A percentile compares a stretch with the other conserved stretches of the same genome.
Evolutionary conservation across 2,329 filamentous ascomycete genomes (phyloP).

Genomic region (Trichoderma sp.): DNA sequence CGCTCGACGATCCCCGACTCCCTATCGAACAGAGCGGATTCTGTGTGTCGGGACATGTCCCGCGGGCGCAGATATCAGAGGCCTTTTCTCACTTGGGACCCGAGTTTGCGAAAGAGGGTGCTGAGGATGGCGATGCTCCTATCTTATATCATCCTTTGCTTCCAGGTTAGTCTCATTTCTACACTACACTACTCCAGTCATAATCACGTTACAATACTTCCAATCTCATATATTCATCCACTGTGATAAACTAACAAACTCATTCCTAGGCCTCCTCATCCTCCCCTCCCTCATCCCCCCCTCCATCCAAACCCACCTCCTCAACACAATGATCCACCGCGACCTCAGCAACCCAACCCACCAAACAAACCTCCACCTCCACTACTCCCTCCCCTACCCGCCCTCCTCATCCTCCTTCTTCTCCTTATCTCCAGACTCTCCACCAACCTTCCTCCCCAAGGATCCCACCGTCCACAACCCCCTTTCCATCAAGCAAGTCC

Average conservation of each 20-base stretch:
- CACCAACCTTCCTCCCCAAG: slow-evolving; percentile 63
- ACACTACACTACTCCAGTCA: not conserved
- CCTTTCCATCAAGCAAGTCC: slow-evolving; percentile 64
- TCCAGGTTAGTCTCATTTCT: slow-evolving; percentile 55
- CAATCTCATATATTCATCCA: no score
- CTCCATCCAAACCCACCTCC: slow-evolving; percentile 63
- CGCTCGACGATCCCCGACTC: slow-evolving; percentile 54
- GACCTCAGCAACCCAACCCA: slow-evolving; percentile 73
- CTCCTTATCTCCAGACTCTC: slow-evolving; percentile 46
- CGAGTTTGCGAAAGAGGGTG: slow-evolving; percentile 32
- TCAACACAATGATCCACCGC: slow-evolving; percentile 72
- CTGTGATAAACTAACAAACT: not conserved
- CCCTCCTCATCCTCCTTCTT: slow-evolving; percentile 57
- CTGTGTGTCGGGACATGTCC: slow-evolving; percentile 43
- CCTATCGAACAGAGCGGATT: slow-evolving; percentile 45
- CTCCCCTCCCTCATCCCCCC: slow-evolving; percentile 72
- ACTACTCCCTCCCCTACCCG: slow-evolving; percentile 68
- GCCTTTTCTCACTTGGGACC: slow-evolving; percentile 45
- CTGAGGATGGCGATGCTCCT: slow-evolving; percentile 37
- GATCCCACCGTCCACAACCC: slow-evolving; percentile 73
- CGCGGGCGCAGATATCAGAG: slow-evolving; percentile 40
- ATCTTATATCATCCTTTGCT: slow-evolving; percentile 65
- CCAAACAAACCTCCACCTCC: slow-evolving; percentile 85
- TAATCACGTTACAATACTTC: no score
- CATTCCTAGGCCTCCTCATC: slow-evolving; percentile 67